phyloP scores from a whole-genome alignment of 805 yeast genomes.

The Candida awuae region DNA sequence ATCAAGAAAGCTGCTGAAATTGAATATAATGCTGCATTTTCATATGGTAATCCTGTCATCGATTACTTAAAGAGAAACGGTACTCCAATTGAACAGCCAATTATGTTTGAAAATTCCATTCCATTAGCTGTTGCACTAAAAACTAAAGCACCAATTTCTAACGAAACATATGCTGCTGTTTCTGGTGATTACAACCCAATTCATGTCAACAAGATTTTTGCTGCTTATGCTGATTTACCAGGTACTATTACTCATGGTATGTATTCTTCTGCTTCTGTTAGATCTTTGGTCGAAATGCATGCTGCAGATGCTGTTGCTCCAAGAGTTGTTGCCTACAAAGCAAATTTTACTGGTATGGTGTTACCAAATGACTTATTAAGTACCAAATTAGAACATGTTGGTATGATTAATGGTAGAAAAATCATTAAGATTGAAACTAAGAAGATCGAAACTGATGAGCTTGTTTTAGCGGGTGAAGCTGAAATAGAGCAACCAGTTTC shows the following conservation, averaged over 20 bases:
- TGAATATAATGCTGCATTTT: constrained; percentile 81
- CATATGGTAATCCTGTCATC: constrained; percentile 95
- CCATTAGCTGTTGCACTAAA: constrained; percentile 64
- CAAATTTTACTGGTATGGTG: constrained; percentile 93
- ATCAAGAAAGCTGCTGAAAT: constrained; percentile 75
- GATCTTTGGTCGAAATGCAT: constrained; percentile 94
- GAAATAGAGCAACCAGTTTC: constrained; percentile 98
- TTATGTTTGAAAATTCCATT: constrained; percentile 81
- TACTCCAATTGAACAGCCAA: constrained; percentile 87
- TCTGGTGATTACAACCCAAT: constrained; percentile 99
- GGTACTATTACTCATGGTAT: constrained; percentile 99
- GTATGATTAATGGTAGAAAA: constrained; percentile 99
- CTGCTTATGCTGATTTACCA: constrained; percentile 85
- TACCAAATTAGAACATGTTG: constrained; percentile 87
- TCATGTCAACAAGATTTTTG: constrained; percentile 92
- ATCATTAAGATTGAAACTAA: constrained; percentile 85
- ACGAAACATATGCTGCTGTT: constrained; percentile 93
- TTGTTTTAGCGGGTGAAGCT: constrained; percentile 89
- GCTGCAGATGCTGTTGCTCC: constrained; percentile 96
- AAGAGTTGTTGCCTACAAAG: constrained; percentile 90
- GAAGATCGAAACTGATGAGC: constrained; percentile 69
- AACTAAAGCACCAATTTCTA: constrained; percentile 86
- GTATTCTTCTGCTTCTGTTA: constrained; percentile 94
- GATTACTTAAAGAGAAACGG: constrained; percentile 92
- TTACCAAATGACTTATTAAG: constrained; percentile 87